Conservation (phyloP, 1,284 basidiomycete species). For the Cryptococcus sp. region DNA sequence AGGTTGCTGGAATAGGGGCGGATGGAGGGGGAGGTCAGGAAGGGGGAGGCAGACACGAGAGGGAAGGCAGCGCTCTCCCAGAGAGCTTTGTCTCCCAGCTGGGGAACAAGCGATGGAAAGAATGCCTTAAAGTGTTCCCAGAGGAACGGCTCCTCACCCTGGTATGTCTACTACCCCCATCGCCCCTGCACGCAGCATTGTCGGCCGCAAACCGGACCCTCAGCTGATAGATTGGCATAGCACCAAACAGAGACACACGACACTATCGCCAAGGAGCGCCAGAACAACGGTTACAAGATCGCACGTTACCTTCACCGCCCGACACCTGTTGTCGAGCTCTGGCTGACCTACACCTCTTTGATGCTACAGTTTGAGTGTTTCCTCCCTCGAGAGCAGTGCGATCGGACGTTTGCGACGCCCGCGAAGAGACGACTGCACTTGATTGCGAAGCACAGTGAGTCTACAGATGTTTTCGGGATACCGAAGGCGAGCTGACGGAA, state of each 20-base stretch:
- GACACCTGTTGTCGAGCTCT: not conserved
- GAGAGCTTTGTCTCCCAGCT: conserved; percentile 24
- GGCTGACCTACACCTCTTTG: not conserved
- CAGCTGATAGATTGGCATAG: conserved; percentile 48
- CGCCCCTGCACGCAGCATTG: no score
- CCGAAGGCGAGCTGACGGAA: conserved; percentile 4
- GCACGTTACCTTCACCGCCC: no score
- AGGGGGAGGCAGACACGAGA: not conserved
- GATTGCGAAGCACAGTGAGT: conserved; percentile 65
- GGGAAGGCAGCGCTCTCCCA: conserved; percentile 16
- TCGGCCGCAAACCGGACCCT: not conserved
- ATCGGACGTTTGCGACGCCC: conserved; percentile 65
- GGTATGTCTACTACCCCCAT: conserved; percentile 57
- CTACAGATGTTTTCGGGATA: not conserved
- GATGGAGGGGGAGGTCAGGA: not conserved
- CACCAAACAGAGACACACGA: conserved; percentile 87
- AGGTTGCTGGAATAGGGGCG: no score
- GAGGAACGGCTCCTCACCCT: conserved; percentile 70
- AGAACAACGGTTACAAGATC: conserved; percentile 81
- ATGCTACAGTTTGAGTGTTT: conserved; percentile 72
- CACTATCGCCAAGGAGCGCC: conserved; percentile 66
- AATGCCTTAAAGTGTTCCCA: conserved; percentile 79
- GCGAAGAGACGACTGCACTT: conserved; percentile 76
- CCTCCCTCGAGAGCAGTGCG: conserved; percentile 57
- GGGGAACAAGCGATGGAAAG: conserved; percentile 22